Evolutionary conservation across 768 basidiomycete genomes (phyloP), one percentile per base, ranked within the genome.

Genomic region (Collybia sordida): DNA sequence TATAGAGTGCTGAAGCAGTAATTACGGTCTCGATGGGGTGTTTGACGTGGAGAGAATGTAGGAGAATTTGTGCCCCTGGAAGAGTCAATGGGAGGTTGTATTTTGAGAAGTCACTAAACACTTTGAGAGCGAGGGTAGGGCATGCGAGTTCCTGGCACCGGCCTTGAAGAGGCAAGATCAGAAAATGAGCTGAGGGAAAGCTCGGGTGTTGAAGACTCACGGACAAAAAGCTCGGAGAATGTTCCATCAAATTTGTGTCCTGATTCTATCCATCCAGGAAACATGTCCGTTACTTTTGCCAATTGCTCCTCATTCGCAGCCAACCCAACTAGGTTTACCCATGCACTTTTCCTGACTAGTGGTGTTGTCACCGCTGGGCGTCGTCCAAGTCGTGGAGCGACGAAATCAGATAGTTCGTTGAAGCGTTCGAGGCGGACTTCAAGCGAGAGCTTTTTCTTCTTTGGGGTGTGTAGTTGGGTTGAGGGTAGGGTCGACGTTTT

Each of bases 91-190:
- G 62, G 15, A 88, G 55, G 43, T 79, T 76, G 62, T 87, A 85
- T 59, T 81, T 83, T 12, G 82, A 70, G 49, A 77, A 84, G 59
- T 88, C 68, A 18, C 80, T 78, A 59, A 85, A 84, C 18, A 86
- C 78, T 27, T 77, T 67, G 11, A 89, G 67, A 3, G 85, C 83
- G 34, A 87, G 73, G 21, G 66, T 57, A 3, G 82, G 80, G 49
- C 80, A 80, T 12, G 66, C 59, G 1, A 87, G 73, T 57, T 85
- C 75, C 51, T 77, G 71, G 47, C 85, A 88, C 7, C 86, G 85
- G 19, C 79, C 86, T 89, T 44, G 3, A 28, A 5, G 39, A 22
- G 9, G 22, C 23, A 34, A 34, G 40, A 23, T 25, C 12, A 31
- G 35, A 17, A 27, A 36, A 15, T n/a, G 7, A 35, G 9, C 28